phyloP scores from a whole-genome alignment of 179 eudicot species.

The Heliamphora pulchella region DNA sequence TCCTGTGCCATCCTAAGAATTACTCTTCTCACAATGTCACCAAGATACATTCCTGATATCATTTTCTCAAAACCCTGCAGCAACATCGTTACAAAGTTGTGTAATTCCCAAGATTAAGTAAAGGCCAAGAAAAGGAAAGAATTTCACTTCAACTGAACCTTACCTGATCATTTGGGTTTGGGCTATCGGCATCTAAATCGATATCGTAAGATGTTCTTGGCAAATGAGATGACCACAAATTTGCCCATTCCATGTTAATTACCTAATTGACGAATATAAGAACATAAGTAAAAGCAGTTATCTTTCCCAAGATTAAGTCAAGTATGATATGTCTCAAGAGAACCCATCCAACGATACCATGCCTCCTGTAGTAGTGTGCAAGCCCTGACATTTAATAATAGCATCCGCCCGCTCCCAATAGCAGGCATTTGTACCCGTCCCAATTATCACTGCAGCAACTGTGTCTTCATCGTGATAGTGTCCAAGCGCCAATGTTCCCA shows the following conservation, averaged over 20 bases:
- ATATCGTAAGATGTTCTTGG: slow-evolving; percentile 70
- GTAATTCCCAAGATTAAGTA: neutral
- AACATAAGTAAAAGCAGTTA: neutral
- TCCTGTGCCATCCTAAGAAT: slow-evolving; percentile 61
- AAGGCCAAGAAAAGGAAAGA: neutral
- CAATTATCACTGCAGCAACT: slow-evolving; percentile 72
- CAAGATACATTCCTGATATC: slow-evolving; percentile 91
- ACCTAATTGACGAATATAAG: slow-evolving; percentile 38
- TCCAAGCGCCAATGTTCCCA: slow-evolving; percentile 81
- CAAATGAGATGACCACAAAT: slow-evolving; percentile 93
- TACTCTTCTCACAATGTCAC: slow-evolving; percentile 80
- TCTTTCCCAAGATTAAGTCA: neutral
- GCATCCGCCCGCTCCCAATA: slow-evolving; percentile 69
- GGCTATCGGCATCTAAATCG: slow-evolving; percentile 70
- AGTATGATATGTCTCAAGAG: neutral
- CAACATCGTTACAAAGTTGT: slow-evolving; percentile 8
- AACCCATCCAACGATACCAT: slow-evolving; percentile 43
- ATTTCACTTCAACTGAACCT: slow-evolving; percentile 20
- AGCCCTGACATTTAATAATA: slow-evolving; percentile 71
- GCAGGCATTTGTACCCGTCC: slow-evolving; percentile 93
- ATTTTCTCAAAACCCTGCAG: slow-evolving; percentile 70
- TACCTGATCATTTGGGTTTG: slow-evolving; percentile 73
- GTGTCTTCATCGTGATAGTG: slow-evolving; percentile 73
- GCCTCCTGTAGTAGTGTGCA: slow-evolving; percentile 60
- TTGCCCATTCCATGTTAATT: slow-evolving; percentile 96